Base-by-base conservation (phyloP, 805 yeast species). In the Lachancea meyersii region DNA sequence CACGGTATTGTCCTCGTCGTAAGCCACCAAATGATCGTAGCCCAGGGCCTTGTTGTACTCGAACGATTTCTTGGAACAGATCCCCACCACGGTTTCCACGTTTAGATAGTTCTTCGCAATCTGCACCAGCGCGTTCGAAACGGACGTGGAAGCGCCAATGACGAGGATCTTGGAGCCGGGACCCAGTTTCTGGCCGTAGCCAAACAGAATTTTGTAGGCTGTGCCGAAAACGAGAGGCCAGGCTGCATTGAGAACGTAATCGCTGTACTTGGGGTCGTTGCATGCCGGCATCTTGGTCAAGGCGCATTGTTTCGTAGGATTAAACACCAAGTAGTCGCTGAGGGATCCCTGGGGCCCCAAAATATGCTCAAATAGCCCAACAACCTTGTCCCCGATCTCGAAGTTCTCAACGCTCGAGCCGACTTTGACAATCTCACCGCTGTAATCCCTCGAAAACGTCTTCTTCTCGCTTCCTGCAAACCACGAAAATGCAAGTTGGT, bases 81-180 rank as follows among this genome's bases (percentile, higher is more conserved):
- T 70, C 20, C 76, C 79, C 4, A 76, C 80, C 18, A 86, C 74
- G 10, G 70, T 70, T 20, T 64, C 63, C 7, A 77, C 76, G 2
- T 69, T 61, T 43, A 67, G 67, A 36, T 63, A 57, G 31, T 70
- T 58, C 57, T 75, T 80, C 8, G 81, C 76, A 31, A 83, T 58
- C 58, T 80, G 85, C 27, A 77, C 65, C 3, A 72, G 68, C 46
- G 68, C 70, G 22, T 70, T 57, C 18, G 89, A 88, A 13, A 82
- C 88, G 11, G 80, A 64, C 1, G 94, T 79, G 7, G 84, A 80
- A 20, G 83, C 91, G 30, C 95, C 95, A 36, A 83, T 65, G 17
- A 86, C 71, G 37, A 84, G 67, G 3, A 82, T 75, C 45, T 70
- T 73, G 4, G 77, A 66, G 13, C 65, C 62, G 9, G 67, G 66